Conservation (phyloP, 2,329 filamentous ascomycete genomes). For the Colletotrichum magnum region DNA sequence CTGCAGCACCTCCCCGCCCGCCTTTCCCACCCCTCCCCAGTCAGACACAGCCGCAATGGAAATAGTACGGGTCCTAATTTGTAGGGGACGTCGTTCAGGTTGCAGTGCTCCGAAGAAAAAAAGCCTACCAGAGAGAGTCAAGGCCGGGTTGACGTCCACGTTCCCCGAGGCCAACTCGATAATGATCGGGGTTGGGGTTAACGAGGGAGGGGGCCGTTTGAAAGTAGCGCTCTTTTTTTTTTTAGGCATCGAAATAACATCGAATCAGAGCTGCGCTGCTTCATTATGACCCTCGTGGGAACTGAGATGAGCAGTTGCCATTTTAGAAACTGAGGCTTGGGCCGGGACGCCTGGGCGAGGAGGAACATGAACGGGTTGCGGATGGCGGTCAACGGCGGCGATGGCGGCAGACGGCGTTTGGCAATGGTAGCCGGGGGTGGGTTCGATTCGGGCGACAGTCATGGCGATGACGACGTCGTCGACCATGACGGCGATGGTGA, state of each 20-base stretch:
- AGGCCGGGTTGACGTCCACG: conserved; percentile 14
- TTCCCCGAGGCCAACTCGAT: conserved; percentile 10
- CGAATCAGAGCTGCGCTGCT: conserved; percentile 10
- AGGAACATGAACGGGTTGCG: conserved; percentile 7
- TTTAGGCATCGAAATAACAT: conserved; percentile 38
- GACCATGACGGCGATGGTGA: conserved; percentile 11
- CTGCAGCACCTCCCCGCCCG: conserved; percentile 9
- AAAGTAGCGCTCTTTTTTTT: conserved; percentile 13
- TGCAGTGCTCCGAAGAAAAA: conserved; percentile 21
- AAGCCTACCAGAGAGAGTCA: neutral
- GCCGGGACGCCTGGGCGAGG: conserved; percentile 20
- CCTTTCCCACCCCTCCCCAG: conserved; percentile 14
- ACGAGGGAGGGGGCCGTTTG: neutral
- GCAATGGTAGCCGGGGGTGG: neutral
- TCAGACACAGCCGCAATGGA: conserved; percentile 38
- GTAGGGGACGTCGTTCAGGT: conserved; percentile 14
- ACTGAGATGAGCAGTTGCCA: conserved; percentile 8
- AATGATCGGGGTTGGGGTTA: conserved; percentile 16
- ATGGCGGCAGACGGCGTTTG: conserved; percentile 15
- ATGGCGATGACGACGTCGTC: neutral
- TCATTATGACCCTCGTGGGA: neutral
- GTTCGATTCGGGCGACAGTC: neutral
- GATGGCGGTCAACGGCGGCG: conserved; percentile 16
- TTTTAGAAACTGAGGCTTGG: conserved; percentile 17
- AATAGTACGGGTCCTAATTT: conserved; percentile 35